Evolutionary conservation across 805 yeast species (phyloP).

Genomic region (Saturnispora gosingensis): DNA sequence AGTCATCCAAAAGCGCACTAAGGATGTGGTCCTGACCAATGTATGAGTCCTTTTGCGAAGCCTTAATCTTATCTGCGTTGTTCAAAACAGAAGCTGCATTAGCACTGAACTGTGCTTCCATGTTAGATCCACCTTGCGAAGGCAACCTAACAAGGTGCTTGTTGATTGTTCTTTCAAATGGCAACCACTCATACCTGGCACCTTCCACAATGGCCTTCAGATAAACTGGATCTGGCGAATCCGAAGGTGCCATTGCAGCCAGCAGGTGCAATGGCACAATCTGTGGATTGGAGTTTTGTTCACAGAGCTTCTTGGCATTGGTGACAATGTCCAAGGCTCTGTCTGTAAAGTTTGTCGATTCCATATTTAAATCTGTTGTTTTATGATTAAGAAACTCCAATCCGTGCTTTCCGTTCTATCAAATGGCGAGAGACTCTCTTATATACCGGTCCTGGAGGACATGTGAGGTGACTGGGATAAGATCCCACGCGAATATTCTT

Average conservation of each 20-base stretch:
- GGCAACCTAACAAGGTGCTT: slow-evolving; percentile 76
- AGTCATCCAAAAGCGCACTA: slow-evolving; percentile 75
- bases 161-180: slow-evolving; percentile 72
- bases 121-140: slow-evolving; percentile 82
- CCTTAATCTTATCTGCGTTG: slow-evolving; percentile 67
- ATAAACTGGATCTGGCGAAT: slow-evolving; percentile 45
- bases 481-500: not conserved
- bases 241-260: slow-evolving; percentile 79
- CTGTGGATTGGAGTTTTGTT: slow-evolving; percentile 76
- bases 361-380: slow-evolving; percentile 30
- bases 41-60: slow-evolving; percentile 82
- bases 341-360: slow-evolving; percentile 80
- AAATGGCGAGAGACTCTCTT: not conserved
- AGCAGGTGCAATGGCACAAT: slow-evolving; percentile 80
- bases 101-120: slow-evolving; percentile 64
- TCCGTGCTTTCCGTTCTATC: not conserved
- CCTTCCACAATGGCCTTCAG: slow-evolving; percentile 75
- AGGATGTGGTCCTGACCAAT: slow-evolving; percentile 92
- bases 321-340: slow-evolving; percentile 79
- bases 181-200: slow-evolving; percentile 80
- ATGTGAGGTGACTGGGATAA: not conserved
- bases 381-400: not conserved
- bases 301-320: slow-evolving; percentile 72
- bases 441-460: not conserved
- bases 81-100: slow-evolving; percentile 68